Conservation (phyloP, 768 basidiomycete species). For the Zangia roseola region DNA sequence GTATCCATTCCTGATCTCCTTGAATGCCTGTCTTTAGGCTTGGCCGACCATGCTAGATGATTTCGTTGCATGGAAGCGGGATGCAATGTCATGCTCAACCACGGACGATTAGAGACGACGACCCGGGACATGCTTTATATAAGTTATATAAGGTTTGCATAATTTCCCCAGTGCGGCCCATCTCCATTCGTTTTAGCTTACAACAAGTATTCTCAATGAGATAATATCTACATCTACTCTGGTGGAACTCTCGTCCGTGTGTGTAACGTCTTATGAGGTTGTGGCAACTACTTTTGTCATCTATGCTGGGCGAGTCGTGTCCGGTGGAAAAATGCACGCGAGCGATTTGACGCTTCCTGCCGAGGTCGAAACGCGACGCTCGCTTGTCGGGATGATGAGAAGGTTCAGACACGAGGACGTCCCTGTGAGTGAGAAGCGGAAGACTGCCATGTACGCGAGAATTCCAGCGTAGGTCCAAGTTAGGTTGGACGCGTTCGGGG, state of each 20-base stretch:
- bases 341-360: constrained; percentile 12
- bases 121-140: constrained; percentile 10
- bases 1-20: constrained; percentile 1
- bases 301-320: background rate
- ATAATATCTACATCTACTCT: constrained; percentile 1
- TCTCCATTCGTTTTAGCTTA: background rate
- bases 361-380: constrained; percentile 25
- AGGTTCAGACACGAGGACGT: background rate
- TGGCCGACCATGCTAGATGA: constrained; percentile 85
- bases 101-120: constrained; percentile 4
- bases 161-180: constrained; percentile 12
- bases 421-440: constrained; percentile 19
- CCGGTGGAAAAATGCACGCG: constrained; percentile 26
- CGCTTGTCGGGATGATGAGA: constrained; percentile 5
- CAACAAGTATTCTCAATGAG: background rate
- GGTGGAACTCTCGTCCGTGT: background rate
- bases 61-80: constrained; percentile 67
- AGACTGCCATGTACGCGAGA: constrained; percentile 30
- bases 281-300: constrained; percentile 4
- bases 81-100: constrained; percentile 10
- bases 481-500: background rate
- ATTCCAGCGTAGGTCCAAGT: background rate
- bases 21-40: constrained; percentile 44
- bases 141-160: constrained; percentile 11
- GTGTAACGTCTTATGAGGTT: background rate